Conservation (phyloP, 371 early-diverging fungal genomes). For the Actinomortierella wolfii region DNA sequence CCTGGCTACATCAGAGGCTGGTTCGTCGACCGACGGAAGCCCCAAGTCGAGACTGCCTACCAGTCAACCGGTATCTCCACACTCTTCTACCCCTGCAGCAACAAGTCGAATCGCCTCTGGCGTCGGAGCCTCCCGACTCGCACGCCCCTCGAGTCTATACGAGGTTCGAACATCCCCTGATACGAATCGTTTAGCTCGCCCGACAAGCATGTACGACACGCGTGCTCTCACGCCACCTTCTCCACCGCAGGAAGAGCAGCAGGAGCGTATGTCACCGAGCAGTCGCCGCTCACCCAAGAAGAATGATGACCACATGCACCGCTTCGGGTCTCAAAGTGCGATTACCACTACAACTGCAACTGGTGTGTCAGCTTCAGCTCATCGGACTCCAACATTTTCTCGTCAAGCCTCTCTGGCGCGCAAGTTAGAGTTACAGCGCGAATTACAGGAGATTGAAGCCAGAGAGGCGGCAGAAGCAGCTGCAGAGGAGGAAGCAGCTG, state of each 20-base stretch:
- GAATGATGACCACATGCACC: background rate
- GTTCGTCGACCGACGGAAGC: too few species aligned
- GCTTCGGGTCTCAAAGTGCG: background rate
- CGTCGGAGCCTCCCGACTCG: background rate
- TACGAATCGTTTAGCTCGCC: too few species aligned
- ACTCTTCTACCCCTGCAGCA: too few species aligned
- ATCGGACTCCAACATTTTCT: constrained; percentile 3
- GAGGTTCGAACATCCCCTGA: background rate
- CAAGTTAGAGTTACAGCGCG: constrained; percentile 25
- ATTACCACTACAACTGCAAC: background rate
- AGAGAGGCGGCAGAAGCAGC: constrained; percentile 11
- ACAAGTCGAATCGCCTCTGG: too few species aligned
- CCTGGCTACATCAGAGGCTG: background rate
- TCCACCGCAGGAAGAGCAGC: background rate
- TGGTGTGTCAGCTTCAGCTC: background rate
- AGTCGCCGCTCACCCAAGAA: constrained; percentile 2
- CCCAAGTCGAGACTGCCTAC: too few species aligned
- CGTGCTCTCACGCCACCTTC: too few species aligned
- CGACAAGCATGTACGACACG: too few species aligned
- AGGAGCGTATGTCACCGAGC: constrained; percentile 14
- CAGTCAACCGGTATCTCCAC: too few species aligned
- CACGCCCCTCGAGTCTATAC: background rate
- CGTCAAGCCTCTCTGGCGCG: constrained; percentile 24
- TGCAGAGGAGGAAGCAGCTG: constrained; percentile 4
- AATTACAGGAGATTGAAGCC: constrained; percentile 22